Conservation (phyloP, 2,329 filamentous ascomycete genomes). For the Xylariomycetidae sp. region DNA sequence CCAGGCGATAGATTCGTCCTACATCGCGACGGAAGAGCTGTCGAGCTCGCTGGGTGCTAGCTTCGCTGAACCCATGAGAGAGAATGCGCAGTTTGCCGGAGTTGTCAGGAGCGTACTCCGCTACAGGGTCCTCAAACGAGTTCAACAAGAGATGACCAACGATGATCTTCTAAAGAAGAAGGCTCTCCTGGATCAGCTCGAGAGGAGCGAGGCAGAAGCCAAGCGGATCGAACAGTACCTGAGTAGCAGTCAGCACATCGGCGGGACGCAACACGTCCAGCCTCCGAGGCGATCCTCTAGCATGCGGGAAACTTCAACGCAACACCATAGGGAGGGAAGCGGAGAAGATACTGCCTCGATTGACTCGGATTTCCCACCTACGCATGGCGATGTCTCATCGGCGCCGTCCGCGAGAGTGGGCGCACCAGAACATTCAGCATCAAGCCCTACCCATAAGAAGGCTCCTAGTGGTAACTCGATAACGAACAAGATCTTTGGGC, state of each 20-base stretch:
- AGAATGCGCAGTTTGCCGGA: slow-evolving; percentile 94
- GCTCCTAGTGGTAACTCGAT: slow-evolving; percentile 84
- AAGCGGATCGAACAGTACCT: slow-evolving; percentile 92
- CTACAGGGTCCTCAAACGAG: slow-evolving; percentile 87
- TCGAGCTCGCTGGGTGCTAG: slow-evolving; percentile 83
- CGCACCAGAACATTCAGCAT: slow-evolving; percentile 49
- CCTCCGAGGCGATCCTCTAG: slow-evolving; percentile 65
- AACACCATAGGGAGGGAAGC: slow-evolving; percentile 51
- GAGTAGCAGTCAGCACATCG: slow-evolving; percentile 61
- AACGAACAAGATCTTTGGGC: slow-evolving; percentile 88
- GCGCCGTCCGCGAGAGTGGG: slow-evolving; percentile 72
- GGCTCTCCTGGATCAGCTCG: slow-evolving; percentile 76
- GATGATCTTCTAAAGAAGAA: slow-evolving; percentile 90
- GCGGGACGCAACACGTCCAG: slow-evolving; percentile 28
- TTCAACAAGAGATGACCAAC: slow-evolving; percentile 95
- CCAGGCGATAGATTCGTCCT: slow-evolving; percentile 92
- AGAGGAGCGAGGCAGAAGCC: slow-evolving; percentile 88
- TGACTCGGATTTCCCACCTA: slow-evolving; percentile 93
- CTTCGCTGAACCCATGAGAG: slow-evolving; percentile 96
- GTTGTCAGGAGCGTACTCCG: slow-evolving; percentile 85
- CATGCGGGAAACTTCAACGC: slow-evolving; percentile 44
- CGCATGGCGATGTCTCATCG: slow-evolving; percentile 68
- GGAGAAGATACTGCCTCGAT: slow-evolving; percentile 82
- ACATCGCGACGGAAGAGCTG: slow-evolving; percentile 90
- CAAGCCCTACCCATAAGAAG: slow-evolving; percentile 64